A percentile compares a stretch with the other conserved stretches of the same genome.
Evolutionary conservation across 495 filamentous ascomycete genomes (phyloP).

Genomic region (Trichoderma asperelloides): DNA sequence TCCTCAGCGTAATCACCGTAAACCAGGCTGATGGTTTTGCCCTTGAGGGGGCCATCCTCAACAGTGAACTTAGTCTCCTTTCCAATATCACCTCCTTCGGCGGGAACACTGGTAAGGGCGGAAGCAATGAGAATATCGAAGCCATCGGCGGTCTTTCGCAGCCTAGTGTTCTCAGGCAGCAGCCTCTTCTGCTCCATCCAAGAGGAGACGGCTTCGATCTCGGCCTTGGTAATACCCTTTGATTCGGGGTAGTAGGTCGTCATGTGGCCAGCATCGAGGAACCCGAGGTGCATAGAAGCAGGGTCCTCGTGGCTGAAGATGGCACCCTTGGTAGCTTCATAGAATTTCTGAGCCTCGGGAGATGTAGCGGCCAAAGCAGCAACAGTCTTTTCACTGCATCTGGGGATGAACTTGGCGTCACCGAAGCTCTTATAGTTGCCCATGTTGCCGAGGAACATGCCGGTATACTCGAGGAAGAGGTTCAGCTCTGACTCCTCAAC

Average conservation of each 20-base stretch:
- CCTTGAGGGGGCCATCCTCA: slow-evolving; percentile 50
- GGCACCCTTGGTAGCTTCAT: slow-evolving; percentile 58
- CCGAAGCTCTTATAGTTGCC: slow-evolving; percentile 98
- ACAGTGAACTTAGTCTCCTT: slow-evolving; percentile 58
- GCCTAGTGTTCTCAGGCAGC: slow-evolving; percentile 75
- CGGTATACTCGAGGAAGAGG: slow-evolving; percentile 77
- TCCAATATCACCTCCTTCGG: slow-evolving; percentile 58
- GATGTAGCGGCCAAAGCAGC: slow-evolving; percentile 60
- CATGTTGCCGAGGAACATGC: slow-evolving; percentile 80
- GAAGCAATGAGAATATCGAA: slow-evolving; percentile 85
- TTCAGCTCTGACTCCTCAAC: slow-evolving; percentile 60
- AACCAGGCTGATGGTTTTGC: slow-evolving; percentile 59
- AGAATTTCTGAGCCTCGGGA: slow-evolving; percentile 50
- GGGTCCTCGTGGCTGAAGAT: slow-evolving; percentile 65
- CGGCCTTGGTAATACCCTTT: slow-evolving; percentile 71
- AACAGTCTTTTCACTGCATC: slow-evolving; percentile 57
- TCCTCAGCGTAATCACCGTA: slow-evolving; percentile 78
- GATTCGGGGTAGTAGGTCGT: slow-evolving; percentile 91
- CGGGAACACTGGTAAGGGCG: slow-evolving; percentile 39
- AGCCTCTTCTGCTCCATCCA: slow-evolving; percentile 67
- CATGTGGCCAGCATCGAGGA: slow-evolving; percentile 72
- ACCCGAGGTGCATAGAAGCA: slow-evolving; percentile 75
- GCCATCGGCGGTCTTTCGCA: slow-evolving; percentile 63
- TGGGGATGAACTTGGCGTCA: slow-evolving; percentile 88
- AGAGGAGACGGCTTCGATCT: slow-evolving; percentile 63